phyloP scores from a whole-genome alignment of 1,284 basidiomycete genomes.

The Austroboletus niveus region DNA sequence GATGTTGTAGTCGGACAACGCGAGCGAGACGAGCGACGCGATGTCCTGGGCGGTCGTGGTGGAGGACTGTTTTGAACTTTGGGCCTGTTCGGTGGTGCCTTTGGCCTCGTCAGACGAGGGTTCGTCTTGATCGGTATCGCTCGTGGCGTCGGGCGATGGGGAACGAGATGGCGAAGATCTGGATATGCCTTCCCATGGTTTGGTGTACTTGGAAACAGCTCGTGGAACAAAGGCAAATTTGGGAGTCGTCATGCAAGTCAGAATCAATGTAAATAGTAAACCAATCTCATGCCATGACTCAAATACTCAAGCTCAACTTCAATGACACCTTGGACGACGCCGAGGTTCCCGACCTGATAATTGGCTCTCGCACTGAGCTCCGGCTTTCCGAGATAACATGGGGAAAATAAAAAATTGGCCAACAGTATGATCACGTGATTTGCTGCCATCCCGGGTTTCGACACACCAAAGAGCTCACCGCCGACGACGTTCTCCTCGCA shows the following conservation, averaged over 20 bases:
- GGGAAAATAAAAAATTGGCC: too few relatives aligned
- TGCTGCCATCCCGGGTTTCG: too few relatives aligned
- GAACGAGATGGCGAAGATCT: neutral
- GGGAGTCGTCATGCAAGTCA: conserved; percentile 17
- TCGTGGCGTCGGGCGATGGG: conserved; percentile 9
- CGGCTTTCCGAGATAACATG: too few relatives aligned
- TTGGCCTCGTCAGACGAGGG: conserved; percentile 7
- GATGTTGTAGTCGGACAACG: conserved; percentile 63
- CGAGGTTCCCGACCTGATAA: too few relatives aligned
- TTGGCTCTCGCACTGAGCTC: too few relatives aligned
- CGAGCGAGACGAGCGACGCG: conserved; percentile 48
- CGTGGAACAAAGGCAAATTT: conserved; percentile 38
- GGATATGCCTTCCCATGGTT: conserved; percentile 21
- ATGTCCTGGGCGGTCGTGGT: conserved; percentile 42
- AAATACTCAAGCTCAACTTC: too few relatives aligned
- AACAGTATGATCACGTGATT: too few relatives aligned
- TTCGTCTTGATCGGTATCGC: conserved; percentile 3
- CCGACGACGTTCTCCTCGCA: neutral
- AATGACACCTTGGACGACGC: too few relatives aligned
- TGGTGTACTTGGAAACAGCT: conserved; percentile 26
- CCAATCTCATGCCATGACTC: too few relatives aligned
- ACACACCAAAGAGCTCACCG: too few relatives aligned
- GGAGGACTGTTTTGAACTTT: conserved; percentile 2
- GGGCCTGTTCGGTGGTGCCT: conserved; percentile 9
- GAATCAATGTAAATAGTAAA: too few relatives aligned